Conservation (phyloP, 164 flowering plant species). For the Sextonia rubra region DNA sequence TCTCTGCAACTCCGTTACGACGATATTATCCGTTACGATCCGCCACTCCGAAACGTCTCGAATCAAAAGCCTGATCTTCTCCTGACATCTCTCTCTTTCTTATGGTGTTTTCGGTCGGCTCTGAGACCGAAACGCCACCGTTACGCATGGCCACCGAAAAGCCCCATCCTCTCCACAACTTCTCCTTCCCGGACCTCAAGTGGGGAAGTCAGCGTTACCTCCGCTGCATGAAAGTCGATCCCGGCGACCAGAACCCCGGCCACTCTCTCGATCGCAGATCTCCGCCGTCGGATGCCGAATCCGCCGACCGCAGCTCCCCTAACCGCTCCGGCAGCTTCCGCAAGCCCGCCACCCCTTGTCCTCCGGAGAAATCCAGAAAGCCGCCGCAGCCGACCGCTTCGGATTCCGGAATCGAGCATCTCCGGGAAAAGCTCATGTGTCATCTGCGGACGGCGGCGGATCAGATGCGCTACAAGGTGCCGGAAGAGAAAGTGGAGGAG, state of each 20-base stretch:
- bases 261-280: slow-evolving; percentile 22
- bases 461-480: slow-evolving; percentile 43
- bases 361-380: slow-evolving; percentile 1
- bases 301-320: slow-evolving; percentile 1
- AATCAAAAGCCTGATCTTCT: neutral
- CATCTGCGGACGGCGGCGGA: slow-evolving; percentile 54
- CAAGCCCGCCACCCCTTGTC: slow-evolving; percentile 7
- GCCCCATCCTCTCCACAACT: slow-evolving; percentile 66
- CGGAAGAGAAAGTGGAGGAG: slow-evolving; percentile 5
- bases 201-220: slow-evolving; percentile 64
- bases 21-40: neutral
- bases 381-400: slow-evolving; percentile 5
- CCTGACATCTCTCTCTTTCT: neutral
- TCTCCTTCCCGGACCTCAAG: slow-evolving; percentile 47
- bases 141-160: slow-evolving; percentile 30
- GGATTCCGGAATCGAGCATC: slow-evolving; percentile 50
- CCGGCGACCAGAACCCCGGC: slow-evolving; percentile 10
- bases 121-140: slow-evolving; percentile 1
- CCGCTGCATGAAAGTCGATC: slow-evolving; percentile 45
- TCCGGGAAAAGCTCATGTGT: slow-evolving; percentile 47
- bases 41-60: neutral
- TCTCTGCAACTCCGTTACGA: neutral
- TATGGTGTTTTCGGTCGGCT: slow-evolving; percentile 1
- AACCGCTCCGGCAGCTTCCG: slow-evolving; percentile 7
- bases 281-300: slow-evolving; percentile 16